A percentile compares a stretch with the other conserved stretches of the same genome.
Conservation (phyloP, 2,329 filamentous ascomycete genomes). For the Aspergillus ustus region DNA sequence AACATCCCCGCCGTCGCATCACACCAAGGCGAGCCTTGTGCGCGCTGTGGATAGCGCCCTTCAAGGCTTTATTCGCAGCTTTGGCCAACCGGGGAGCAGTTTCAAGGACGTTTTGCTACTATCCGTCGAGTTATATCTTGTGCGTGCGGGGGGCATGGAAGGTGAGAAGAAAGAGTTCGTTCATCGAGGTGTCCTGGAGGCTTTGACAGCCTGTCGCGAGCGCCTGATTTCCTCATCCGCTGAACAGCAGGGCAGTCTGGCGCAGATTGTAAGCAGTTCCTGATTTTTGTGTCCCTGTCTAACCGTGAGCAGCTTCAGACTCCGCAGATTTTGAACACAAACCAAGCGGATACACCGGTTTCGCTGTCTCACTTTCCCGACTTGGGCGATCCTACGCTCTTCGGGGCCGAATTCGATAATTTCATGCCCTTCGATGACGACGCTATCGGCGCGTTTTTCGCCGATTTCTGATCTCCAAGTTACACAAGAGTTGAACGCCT, state of each 20-base stretch:
- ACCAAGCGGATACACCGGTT: neutral
- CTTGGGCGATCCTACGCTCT: constrained; percentile 18
- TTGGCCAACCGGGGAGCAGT: constrained; percentile 34
- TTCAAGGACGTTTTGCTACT: constrained; percentile 38
- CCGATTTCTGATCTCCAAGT: neutral
- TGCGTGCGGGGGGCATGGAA: constrained; percentile 31
- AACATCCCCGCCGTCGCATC: neutral
- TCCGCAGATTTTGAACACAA: neutral
- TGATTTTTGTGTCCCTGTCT: neutral
- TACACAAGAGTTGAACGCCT: neutral
- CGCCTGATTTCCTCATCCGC: constrained; percentile 15
- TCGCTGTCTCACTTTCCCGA: constrained; percentile 18
- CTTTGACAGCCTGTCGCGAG: constrained; percentile 26
- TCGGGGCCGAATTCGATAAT: constrained; percentile 24
- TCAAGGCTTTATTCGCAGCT: constrained; percentile 31
- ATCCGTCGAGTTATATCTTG: constrained; percentile 34
- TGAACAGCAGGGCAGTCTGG: neutral
- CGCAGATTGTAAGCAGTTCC: neutral
- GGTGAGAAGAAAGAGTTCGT: constrained; percentile 32
- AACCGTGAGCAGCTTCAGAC: neutral
- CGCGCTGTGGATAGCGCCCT: constrained; percentile 36
- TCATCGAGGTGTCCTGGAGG: constrained; percentile 32
- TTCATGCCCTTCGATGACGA: constrained; percentile 9
- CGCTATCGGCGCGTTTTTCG: neutral
- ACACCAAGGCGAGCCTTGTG: constrained; percentile 32